Percentiles rank a stretch among this genome's conserved stretches.
Evolutionary conservation across 306 rosid genomes (phyloP).

Genomic region (Trifolium subterraneum): DNA sequence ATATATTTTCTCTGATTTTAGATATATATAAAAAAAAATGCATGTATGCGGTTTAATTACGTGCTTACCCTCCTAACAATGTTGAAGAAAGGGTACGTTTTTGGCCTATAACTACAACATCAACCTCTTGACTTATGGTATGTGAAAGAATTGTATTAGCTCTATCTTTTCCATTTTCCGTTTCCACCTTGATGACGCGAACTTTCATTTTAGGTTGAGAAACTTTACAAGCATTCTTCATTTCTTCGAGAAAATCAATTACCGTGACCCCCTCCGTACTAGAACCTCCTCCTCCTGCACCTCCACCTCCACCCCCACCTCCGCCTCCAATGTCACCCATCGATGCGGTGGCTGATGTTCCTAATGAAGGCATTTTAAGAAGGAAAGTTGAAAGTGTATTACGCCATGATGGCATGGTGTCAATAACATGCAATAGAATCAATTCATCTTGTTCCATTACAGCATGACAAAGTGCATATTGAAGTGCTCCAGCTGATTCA

Average conservation of each 20-base stretch:
- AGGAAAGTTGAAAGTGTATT: constrained; percentile 59
- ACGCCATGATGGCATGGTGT: constrained; percentile 56
- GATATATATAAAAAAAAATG: too few relatives aligned
- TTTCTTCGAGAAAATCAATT: constrained; percentile 68
- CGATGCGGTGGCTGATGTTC: constrained; percentile 33
- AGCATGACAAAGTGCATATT: constrained; percentile 69
- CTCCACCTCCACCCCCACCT: constrained; percentile 14
- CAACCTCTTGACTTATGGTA: constrained; percentile 48
- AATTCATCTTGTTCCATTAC: constrained; percentile 69
- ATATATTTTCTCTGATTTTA: neutral
- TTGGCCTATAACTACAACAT: constrained; percentile 72
- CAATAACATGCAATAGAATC: constrained; percentile 69
- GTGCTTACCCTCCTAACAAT: constrained; percentile 70
- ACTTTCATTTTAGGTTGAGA: constrained; percentile 58
- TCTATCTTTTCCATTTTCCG: constrained; percentile 58
- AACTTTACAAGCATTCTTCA: constrained; percentile 59
- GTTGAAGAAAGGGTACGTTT: constrained; percentile 66
- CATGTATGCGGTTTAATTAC: neutral
- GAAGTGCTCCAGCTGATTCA: constrained; percentile 74
- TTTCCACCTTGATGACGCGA: constrained; percentile 46
- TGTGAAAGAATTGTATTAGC: constrained; percentile 57
- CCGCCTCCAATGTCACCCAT: constrained; percentile 36
- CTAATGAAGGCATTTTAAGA: constrained; percentile 55
- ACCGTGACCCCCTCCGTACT: constrained; percentile 18
- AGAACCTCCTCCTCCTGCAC: constrained; percentile 27